Conservation (phyloP, 164 flowering plant genomes). For the Kalanchoe fedtschenkoi region DNA sequence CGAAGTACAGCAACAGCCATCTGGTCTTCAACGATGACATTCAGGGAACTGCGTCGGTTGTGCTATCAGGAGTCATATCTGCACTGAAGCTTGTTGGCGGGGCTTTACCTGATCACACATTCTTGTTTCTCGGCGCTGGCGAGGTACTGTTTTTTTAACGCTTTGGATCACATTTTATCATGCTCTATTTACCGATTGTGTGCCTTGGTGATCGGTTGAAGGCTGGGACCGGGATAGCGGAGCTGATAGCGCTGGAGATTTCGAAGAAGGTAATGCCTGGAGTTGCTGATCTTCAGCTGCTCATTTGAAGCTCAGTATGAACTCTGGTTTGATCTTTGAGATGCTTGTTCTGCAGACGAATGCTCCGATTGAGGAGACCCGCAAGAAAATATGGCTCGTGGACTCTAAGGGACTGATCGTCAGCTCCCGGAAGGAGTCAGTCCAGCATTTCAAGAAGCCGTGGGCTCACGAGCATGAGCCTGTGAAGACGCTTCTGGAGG, state of each 20-base stretch:
- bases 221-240: constrained; percentile 80
- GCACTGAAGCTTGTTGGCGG: constrained; percentile 60
- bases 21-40: constrained; percentile 93
- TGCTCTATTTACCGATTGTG: constrained; percentile 7
- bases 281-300: not conserved
- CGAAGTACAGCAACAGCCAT: constrained; percentile 55
- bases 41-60: constrained; percentile 92
- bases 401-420: constrained; percentile 67
- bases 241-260: constrained; percentile 61
- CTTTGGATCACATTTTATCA: too few relatives aligned
- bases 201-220: constrained; percentile 18
- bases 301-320: not conserved
- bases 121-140: constrained; percentile 88
- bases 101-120: constrained; percentile 59
- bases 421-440: constrained; percentile 43
- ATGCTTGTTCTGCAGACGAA: constrained; percentile 21
- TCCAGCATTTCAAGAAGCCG: constrained; percentile 55
- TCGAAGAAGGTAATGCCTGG: constrained; percentile 29
- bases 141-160: too few relatives aligned
- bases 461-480: constrained; percentile 71
- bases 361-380: constrained; percentile 39
- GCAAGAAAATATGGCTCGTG: constrained; percentile 61
- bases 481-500: constrained; percentile 35
- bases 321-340: not conserved
- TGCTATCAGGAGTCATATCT: constrained; percentile 66